Evolutionary conservation across 495 filamentous ascomycete genomes (phyloP).

Genomic region (Aspergillus heteromorphus): DNA sequence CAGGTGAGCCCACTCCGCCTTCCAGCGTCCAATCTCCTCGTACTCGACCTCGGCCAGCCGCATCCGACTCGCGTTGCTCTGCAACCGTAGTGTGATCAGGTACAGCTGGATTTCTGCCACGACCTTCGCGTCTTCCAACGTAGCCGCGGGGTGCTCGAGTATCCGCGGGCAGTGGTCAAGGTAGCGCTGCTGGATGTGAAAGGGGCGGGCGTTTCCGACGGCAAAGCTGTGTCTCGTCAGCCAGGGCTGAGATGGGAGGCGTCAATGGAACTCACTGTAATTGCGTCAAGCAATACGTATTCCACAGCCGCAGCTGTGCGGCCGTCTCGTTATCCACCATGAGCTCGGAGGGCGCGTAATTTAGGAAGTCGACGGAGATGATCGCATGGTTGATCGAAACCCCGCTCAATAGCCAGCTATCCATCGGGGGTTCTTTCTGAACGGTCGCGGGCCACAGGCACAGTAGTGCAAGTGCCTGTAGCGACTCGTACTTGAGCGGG

Average conservation of each 20-base stretch:
- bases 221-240: slow-evolving; percentile 23
- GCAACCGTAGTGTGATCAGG: slow-evolving; percentile 26
- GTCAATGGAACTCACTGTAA: slow-evolving; percentile 26
- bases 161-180: slow-evolving; percentile 34
- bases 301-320: slow-evolving; percentile 35
- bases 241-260: neutral
- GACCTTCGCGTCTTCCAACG: slow-evolving; percentile 30
- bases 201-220: slow-evolving; percentile 32
- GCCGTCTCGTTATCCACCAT: slow-evolving; percentile 27
- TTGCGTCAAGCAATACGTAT: slow-evolving; percentile 34
- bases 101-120: slow-evolving; percentile 38
- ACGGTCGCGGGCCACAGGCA: slow-evolving; percentile 34
- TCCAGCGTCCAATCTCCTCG: slow-evolving; percentile 37
- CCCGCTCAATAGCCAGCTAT: slow-evolving; percentile 40
- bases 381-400: slow-evolving; percentile 39
- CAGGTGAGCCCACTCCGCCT: slow-evolving; percentile 36
- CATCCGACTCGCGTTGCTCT: slow-evolving; percentile 26
- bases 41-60: slow-evolving; percentile 27
- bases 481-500: slow-evolving; percentile 29
- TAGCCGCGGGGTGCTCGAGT: slow-evolving; percentile 30
- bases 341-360: slow-evolving; percentile 18
- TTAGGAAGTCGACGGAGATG: slow-evolving; percentile 30
- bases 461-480: slow-evolving; percentile 34
- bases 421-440: slow-evolving; percentile 33
- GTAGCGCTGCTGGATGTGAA: slow-evolving; percentile 30